Percentiles rank a stretch among this genome's conserved stretches.
Evolutionary conservation across 2,329 filamentous ascomycete species (phyloP).

Genomic region (Aspergillus novoparasiticus): DNA sequence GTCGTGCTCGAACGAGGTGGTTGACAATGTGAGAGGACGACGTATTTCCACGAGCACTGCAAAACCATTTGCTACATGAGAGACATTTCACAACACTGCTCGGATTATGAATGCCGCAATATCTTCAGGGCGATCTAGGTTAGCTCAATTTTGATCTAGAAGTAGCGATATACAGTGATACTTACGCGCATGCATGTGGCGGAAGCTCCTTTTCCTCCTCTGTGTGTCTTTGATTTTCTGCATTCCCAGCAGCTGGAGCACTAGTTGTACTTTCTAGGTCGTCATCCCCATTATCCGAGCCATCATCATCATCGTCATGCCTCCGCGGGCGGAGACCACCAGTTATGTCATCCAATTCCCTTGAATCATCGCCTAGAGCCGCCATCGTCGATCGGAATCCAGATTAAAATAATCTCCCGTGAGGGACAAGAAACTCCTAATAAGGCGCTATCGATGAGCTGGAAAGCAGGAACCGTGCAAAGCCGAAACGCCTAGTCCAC

Average conservation of each 20-base stretch:
- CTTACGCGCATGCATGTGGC: slow-evolving; percentile 92
- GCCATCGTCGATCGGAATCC: slow-evolving; percentile 86
- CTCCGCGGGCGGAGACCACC: slow-evolving; percentile 65
- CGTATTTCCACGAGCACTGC: slow-evolving; percentile 93
- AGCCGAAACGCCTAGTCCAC: slow-evolving; percentile 8
- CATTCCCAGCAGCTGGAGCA: slow-evolving; percentile 74
- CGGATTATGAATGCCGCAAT: slow-evolving; percentile 96
- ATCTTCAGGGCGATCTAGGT: slow-evolving; percentile 55
- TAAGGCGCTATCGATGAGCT: background rate
- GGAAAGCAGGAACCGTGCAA: background rate
- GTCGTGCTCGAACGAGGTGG: slow-evolving; percentile 91
- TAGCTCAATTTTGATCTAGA: slow-evolving; percentile 22
- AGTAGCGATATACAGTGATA: slow-evolving; percentile 28
- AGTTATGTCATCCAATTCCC: slow-evolving; percentile 71
- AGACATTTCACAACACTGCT: slow-evolving; percentile 96
- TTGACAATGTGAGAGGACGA: slow-evolving; percentile 98
- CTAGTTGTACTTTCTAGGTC: slow-evolving; percentile 77
- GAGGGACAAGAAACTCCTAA: slow-evolving; percentile 66
- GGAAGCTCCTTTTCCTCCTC: slow-evolving; percentile 92
- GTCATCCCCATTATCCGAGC: slow-evolving; percentile 81
- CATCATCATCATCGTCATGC: slow-evolving; percentile 87
- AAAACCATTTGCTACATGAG: slow-evolving; percentile 97
- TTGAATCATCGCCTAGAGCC: slow-evolving; percentile 73
- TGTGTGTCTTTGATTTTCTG: slow-evolving; percentile 57
- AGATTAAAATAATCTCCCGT: slow-evolving; percentile 83